These are phyloP conservation scores for Alternaria angustiovoidea DNA, from an alignment of 2,329 filamentous ascomycete species.

Conservation along the genomic window DNA sequence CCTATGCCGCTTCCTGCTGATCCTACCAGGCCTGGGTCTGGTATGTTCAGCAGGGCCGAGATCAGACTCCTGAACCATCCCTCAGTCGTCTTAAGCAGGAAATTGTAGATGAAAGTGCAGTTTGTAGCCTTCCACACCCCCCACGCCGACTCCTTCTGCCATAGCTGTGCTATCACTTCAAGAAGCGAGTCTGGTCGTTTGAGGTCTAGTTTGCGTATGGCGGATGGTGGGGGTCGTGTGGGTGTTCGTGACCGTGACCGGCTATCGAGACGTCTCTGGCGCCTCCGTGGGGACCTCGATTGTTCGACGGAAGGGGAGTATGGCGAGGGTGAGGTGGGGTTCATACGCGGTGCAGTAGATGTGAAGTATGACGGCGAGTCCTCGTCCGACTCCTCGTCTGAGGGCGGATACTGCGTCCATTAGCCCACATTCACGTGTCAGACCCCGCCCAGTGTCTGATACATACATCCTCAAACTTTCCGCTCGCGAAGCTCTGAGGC, in stretches of 20 bases:
- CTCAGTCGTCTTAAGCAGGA: constrained; percentile 85
- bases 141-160: constrained; percentile 87
- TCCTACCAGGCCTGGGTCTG: constrained; percentile 73
- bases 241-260: constrained; percentile 50
- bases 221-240: constrained; percentile 50
- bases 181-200: constrained; percentile 81
- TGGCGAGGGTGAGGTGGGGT: constrained; percentile 46
- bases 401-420: constrained; percentile 52
- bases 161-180: constrained; percentile 86
- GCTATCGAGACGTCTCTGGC: constrained; percentile 46
- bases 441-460: neutral
- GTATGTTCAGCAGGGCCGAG: constrained; percentile 89
- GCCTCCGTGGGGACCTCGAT: constrained; percentile 49
- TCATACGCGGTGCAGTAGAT: constrained; percentile 64
- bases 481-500: constrained; percentile 44
- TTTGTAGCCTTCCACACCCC: constrained; percentile 96
- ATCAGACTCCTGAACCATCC: constrained; percentile 91
- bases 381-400: constrained; percentile 79
- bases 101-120: constrained; percentile 87
- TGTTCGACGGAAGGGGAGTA: constrained; percentile 48
- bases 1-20: constrained; percentile 58
- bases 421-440: constrained; percentile 30
- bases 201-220: constrained; percentile 71
- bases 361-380: constrained; percentile 80
- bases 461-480: constrained; percentile 47